Conservation (phyloP, 2,329 filamentous ascomycete species). For the Boeremia lycopersici region DNA sequence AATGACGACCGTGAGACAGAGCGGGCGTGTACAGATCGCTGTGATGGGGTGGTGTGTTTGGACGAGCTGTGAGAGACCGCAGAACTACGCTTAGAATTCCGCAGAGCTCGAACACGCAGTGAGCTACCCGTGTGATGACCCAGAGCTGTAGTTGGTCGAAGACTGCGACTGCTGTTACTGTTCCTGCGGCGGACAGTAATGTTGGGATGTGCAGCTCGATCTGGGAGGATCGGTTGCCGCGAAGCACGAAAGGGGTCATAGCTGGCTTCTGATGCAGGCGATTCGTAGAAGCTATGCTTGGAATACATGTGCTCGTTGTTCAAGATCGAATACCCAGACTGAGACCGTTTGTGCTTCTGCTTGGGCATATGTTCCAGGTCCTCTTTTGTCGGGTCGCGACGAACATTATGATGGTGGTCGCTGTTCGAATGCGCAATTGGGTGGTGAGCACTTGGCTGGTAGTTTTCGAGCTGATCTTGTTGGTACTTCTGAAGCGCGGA, state of each 20-base stretch:
- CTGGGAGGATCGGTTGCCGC: constrained; percentile 55
- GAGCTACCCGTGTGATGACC: constrained; percentile 51
- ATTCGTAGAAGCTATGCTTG: constrained; percentile 57
- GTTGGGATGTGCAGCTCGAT: constrained; percentile 64
- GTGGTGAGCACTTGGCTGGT: constrained; percentile 68
- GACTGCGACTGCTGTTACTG: constrained; percentile 42
- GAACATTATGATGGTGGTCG: constrained; percentile 71
- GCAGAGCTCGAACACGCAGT: constrained; percentile 50
- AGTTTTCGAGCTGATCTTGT: constrained; percentile 85
- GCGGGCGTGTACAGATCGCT: constrained; percentile 25
- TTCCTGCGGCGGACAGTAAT: constrained; percentile 68
- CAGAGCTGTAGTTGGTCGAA: constrained; percentile 44
- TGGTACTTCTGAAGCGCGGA: constrained; percentile 81
- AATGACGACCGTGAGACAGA: constrained; percentile 51
- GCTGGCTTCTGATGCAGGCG: constrained; percentile 61
- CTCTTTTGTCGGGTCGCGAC: constrained; percentile 25
- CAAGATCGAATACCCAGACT: constrained; percentile 63
- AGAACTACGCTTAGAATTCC: constrained; percentile 39
- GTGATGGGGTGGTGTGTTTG: constrained; percentile 39
- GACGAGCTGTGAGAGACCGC: constrained; percentile 41
- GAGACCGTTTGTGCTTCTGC: constrained; percentile 50
- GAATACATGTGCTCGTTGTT: constrained; percentile 59
- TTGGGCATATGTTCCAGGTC: constrained; percentile 46
- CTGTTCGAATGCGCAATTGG: constrained; percentile 80
- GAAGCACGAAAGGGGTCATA: constrained; percentile 87